Conservation (phyloP, 495 filamentous ascomycete species). For the Neurospora tetraspora region DNA sequence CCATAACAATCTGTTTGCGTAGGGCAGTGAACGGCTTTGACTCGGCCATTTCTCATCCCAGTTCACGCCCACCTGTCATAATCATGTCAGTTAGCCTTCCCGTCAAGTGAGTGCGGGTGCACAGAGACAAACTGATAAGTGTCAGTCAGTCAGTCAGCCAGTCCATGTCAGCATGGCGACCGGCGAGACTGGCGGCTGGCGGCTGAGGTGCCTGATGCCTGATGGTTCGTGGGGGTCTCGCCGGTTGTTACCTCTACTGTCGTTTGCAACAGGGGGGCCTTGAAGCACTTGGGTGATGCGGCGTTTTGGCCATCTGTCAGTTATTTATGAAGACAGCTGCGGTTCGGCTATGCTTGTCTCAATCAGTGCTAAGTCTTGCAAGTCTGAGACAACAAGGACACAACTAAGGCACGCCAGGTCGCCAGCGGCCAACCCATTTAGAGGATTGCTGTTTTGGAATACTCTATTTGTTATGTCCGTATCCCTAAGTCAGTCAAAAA, state of each 20-base stretch:
- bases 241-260: not conserved
- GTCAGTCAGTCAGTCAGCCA: not conserved
- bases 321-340: not conserved
- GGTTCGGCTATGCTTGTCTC: not conserved
- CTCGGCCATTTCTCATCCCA: not conserved
- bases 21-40: not conserved
- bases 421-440: not conserved
- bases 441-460: not conserved
- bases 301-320: not conserved
- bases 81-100: not conserved
- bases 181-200: not conserved
- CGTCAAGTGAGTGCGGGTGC: not conserved
- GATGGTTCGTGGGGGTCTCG: not conserved
- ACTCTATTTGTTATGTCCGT: not conserved
- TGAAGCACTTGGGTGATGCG: not conserved
- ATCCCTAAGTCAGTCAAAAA: not conserved
- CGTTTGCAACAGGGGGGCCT: not conserved
- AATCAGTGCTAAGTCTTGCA: not conserved
- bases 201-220: not conserved
- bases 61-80: not conserved
- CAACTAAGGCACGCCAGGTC: not conserved
- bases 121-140: not conserved
- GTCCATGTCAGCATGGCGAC: not conserved
- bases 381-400: not conserved
- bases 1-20: not conserved